These are phyloP conservation scores for Prunus mongolica DNA, from an alignment of 306 rosid genomes.

Conservation along the genomic window DNA sequence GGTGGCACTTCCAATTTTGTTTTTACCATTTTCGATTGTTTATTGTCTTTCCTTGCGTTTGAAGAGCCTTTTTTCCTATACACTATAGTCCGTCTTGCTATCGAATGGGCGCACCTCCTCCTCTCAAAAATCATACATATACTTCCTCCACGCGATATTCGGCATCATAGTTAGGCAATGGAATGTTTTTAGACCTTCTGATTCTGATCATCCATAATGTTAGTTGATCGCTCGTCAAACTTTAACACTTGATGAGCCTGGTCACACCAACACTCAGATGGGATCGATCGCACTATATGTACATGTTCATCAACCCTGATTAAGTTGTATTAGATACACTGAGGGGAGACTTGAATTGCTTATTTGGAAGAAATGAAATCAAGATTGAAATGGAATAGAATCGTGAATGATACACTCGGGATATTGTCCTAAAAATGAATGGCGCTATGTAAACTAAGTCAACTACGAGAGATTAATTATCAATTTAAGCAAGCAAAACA, in stretches of 20 bases:
- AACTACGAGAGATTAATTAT: too few relatives aligned
- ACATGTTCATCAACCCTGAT: background rate
- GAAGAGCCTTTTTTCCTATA: too few relatives aligned
- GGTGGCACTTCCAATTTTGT: too few relatives aligned
- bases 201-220: too few relatives aligned
- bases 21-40: too few relatives aligned
- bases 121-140: too few relatives aligned
- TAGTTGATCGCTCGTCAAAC: background rate
- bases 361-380: background rate
- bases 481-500: background rate
- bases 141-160: too few relatives aligned
- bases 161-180: background rate
- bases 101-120: too few relatives aligned
- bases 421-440: too few relatives aligned
- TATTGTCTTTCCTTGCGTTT: too few relatives aligned
- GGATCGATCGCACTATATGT: background rate
- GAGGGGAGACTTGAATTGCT: background rate
- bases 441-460: too few relatives aligned
- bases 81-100: too few relatives aligned
- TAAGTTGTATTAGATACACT: background rate
- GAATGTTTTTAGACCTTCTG: background rate
- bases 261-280: background rate
- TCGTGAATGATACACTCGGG: background rate
- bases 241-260: background rate
- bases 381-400: background rate